These are phyloP conservation scores for Clausena lansium DNA, from an alignment of 345 rosid genomes.

Conservation along the genomic window DNA sequence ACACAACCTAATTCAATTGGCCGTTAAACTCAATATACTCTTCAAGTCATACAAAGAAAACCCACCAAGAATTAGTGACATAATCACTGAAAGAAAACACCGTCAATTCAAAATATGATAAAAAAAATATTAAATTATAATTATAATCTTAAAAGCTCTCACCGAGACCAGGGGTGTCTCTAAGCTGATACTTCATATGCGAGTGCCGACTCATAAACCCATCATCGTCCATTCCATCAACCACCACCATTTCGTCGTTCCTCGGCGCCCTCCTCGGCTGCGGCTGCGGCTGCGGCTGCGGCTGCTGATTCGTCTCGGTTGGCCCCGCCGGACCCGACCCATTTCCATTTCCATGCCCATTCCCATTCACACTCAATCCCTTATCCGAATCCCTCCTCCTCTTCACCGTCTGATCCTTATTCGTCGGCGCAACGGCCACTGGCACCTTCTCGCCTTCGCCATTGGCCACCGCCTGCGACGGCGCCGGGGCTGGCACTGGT, in stretches of 20 bases:
- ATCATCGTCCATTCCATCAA: conserved; percentile 67
- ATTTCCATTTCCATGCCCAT: conserved; percentile 27
- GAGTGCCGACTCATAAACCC: conserved; percentile 57
- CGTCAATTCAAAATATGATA: not conserved
- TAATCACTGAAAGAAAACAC: not conserved
- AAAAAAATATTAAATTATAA: not conserved
- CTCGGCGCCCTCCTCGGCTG: conserved; percentile 52
- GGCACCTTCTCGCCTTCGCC: conserved; percentile 29
- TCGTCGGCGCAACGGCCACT: conserved; percentile 20
- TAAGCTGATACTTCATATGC: conserved; percentile 85
- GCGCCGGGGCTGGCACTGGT: conserved; percentile 17
- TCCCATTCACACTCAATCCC: conserved; percentile 40
- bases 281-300: not conserved
- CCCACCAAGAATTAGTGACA: not conserved
- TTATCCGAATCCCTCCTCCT: conserved; percentile 82
- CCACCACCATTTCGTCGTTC: conserved; percentile 57
- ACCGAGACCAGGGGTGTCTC: conserved; percentile 98
- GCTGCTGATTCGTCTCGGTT: conserved; percentile 25
- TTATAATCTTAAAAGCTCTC: conserved; percentile 11
- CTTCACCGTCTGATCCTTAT: conserved; percentile 66
- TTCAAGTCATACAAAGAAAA: not conserved
- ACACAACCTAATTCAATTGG: not conserved
- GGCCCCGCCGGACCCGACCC: conserved; percentile 29
- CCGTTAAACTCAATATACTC: not conserved
- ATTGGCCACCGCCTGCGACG: conserved; percentile 24